Conservation (phyloP, 805 yeast species). For the Cyberlindnera americana region DNA sequence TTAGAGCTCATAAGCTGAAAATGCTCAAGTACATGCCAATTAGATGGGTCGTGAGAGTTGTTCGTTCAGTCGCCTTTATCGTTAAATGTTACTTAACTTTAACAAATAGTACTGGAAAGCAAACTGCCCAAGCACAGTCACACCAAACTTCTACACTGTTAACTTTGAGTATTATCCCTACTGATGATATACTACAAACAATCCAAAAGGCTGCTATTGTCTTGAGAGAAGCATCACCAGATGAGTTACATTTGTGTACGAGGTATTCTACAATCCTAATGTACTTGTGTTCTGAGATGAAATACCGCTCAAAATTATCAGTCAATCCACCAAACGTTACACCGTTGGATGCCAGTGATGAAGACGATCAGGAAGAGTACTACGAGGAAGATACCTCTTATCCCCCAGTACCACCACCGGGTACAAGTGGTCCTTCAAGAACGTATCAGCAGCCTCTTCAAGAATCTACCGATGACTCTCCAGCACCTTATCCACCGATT, state of each 20-base stretch:
- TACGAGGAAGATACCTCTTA: background rate
- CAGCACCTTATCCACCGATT: conserved; percentile 13
- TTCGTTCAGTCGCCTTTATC: conserved; percentile 84
- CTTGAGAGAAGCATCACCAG: conserved; percentile 81
- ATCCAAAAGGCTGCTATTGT: conserved; percentile 72
- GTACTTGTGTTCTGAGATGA: conserved; percentile 75
- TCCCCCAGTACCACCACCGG: conserved; percentile 6
- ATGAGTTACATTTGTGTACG: conserved; percentile 79
- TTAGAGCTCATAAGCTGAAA: conserved; percentile 60
- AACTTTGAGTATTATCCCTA: conserved; percentile 56
- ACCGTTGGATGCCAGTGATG: conserved; percentile 21
- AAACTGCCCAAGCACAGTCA: conserved; percentile 36
- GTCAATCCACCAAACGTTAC: conserved; percentile 28
- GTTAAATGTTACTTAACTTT: conserved; percentile 79
- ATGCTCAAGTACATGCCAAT: conserved; percentile 80
- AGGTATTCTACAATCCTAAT: conserved; percentile 73
- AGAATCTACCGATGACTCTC: background rate
- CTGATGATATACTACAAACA: conserved; percentile 64
- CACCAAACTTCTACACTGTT: conserved; percentile 45
- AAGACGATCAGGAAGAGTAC: conserved; percentile 15
- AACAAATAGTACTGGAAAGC: conserved; percentile 30
- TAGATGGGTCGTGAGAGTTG: conserved; percentile 85
- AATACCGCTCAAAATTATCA: conserved; percentile 37
- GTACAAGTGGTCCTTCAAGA: too few relatives aligned
- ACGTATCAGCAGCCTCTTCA: background rate